Evolutionary conservation across 495 filamentous ascomycete genomes (phyloP).

Genomic region (Talaromyces adpressus): DNA sequence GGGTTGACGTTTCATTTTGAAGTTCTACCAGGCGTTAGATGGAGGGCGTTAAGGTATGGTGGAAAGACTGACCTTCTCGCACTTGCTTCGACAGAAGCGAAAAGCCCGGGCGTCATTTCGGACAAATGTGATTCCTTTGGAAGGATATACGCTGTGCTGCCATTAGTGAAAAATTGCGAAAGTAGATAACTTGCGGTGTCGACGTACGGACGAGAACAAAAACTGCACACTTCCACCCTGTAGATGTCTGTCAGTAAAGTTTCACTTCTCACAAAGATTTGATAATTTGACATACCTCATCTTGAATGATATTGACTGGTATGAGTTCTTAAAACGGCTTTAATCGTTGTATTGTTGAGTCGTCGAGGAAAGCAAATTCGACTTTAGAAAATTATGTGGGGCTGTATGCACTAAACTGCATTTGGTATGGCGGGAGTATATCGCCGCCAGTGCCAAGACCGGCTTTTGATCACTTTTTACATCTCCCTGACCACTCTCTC

Average conservation of each 20-base stretch:
- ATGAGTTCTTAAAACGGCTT: background rate
- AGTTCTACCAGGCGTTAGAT: conserved; percentile 60
- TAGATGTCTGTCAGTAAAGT: background rate
- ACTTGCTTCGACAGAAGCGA: conserved; percentile 26
- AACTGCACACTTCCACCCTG: conserved; percentile 84
- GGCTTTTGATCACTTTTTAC: background rate
- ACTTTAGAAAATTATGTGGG: conserved; percentile 7
- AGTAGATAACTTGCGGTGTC: background rate
- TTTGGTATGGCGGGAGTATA: background rate
- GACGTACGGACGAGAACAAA: conserved; percentile 55
- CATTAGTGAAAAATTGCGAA: background rate
- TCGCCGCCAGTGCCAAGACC: conserved; percentile 3
- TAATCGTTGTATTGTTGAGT: background rate
- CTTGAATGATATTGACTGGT: background rate
- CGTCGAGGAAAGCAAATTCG: background rate
- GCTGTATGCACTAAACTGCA: background rate
- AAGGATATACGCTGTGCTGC: conserved; percentile 52
- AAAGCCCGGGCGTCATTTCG: conserved; percentile 73
- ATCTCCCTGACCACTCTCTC: background rate
- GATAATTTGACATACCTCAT: background rate
- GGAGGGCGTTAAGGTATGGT: conserved; percentile 45
- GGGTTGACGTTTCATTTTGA: conserved; percentile 96
- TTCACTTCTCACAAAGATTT: background rate
- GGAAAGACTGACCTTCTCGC: conserved; percentile 8
- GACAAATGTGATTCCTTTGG: conserved; percentile 83